These are phyloP conservation scores for Cercis canadensis DNA, from an alignment of 306 rosid species.

Conservation along the genomic window DNA sequence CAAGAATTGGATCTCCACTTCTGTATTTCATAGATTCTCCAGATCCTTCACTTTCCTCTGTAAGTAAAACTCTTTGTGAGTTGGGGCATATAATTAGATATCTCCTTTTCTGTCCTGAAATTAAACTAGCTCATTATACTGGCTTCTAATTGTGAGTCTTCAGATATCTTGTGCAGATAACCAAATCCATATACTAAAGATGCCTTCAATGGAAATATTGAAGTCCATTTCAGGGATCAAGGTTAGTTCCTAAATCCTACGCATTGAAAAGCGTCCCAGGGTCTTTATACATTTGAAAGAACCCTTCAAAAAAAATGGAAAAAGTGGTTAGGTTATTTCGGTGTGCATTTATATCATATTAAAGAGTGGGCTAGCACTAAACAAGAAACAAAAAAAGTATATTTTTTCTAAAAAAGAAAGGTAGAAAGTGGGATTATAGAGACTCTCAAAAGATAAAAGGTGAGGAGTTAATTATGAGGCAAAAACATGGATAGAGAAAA, in stretches of 20 bases:
- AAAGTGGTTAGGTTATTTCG: background rate
- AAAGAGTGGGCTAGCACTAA: no score
- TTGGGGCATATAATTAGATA: constrained; percentile 12
- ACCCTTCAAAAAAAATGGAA: background rate
- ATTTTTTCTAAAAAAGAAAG: no score
- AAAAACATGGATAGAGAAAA: no score
- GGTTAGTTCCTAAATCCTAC: constrained; percentile 55
- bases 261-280: constrained; percentile 16
- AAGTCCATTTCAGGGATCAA: constrained; percentile 95
- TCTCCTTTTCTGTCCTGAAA: constrained; percentile 24
- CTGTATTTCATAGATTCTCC: constrained; percentile 73
- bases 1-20: constrained; percentile 93
- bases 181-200: constrained; percentile 79
- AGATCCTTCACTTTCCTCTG: constrained; percentile 82
- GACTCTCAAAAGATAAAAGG: no score
- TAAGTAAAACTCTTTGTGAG: constrained; percentile 49
- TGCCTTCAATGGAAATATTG: constrained; percentile 84
- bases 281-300: constrained; percentile 4
- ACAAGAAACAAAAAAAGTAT: no score
- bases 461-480: no score
- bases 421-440: no score
- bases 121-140: constrained; percentile 32
- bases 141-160: constrained; percentile 57
- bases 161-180: constrained; percentile 97
- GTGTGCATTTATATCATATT: background rate